Evolutionary conservation across 139 green algal species (phyloP).

Genomic region (Nannochloris sp.): DNA sequence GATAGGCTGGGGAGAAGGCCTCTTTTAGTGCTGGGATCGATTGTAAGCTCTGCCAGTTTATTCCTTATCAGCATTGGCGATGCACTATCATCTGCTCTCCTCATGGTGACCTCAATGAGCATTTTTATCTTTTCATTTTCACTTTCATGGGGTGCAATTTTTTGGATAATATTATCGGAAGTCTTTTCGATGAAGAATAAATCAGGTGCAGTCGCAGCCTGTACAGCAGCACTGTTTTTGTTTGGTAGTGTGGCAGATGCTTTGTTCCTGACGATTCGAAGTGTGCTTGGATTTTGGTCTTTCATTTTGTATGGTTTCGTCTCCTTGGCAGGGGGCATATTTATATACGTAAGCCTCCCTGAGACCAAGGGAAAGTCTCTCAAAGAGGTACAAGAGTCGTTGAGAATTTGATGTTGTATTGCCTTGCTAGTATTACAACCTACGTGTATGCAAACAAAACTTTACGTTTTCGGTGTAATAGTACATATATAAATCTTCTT

Average conservation of each 20-base stretch:
- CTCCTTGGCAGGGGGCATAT: slow-evolving; percentile 31
- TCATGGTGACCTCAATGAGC: slow-evolving; percentile 54
- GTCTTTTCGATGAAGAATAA: slow-evolving; percentile 65
- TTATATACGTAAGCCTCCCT: slow-evolving; percentile 41
- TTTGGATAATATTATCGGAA: slow-evolving; percentile 73
- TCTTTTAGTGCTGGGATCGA: slow-evolving; percentile 60
- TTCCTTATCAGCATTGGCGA: slow-evolving; percentile 26
- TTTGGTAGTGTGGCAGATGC: slow-evolving; percentile 52
- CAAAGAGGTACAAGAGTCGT: slow-evolving; percentile 44
- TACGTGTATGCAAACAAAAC: too few species aligned
- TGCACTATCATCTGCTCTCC: neutral
- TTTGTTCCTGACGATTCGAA: slow-evolving; percentile 55
- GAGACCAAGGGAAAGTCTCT: slow-evolving; percentile 64
- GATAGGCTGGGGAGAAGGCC: slow-evolving; percentile 60
- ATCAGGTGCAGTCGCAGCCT: slow-evolving; percentile 39
- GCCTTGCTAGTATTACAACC: neutral
- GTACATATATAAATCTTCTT: too few species aligned
- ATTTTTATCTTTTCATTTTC: slow-evolving; percentile 70
- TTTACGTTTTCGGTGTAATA: too few species aligned
- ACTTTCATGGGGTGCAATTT: slow-evolving; percentile 53
- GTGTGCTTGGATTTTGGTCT: slow-evolving; percentile 23
- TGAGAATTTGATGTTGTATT: slow-evolving; percentile 14
- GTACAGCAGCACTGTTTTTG: slow-evolving; percentile 56
- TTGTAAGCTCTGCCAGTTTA: slow-evolving; percentile 25
- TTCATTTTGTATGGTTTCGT: slow-evolving; percentile 54